These are phyloP conservation scores for Colletotrichum noveboracense DNA, from an alignment of 2,329 filamentous ascomycete species.

Conservation along the genomic window DNA sequence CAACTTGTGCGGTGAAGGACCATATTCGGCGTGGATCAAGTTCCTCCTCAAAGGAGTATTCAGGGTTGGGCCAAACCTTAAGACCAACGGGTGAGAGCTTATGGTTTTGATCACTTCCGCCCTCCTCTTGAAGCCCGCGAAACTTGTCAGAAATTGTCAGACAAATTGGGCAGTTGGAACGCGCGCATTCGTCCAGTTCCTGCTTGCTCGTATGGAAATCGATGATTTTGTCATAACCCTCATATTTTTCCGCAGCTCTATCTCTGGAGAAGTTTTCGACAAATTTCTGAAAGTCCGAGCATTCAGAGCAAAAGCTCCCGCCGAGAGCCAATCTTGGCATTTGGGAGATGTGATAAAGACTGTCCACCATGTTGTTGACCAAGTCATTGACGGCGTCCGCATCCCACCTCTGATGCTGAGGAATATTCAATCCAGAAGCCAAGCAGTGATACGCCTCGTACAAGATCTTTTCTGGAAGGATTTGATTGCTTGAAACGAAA, in stretches of 20 bases:
- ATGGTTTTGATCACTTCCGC: neutral
- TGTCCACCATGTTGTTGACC: fast-evolving
- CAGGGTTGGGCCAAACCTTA: no score
- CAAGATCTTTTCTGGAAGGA: neutral
- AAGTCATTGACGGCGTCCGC: neutral
- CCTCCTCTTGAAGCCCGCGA: fast-evolving
- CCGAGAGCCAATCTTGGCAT: neutral
- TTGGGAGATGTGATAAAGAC: fast-evolving
- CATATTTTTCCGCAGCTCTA: neutral
- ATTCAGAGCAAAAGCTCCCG: neutral
- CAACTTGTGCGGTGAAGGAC: fast-evolving
- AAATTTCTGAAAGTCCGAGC: no score
- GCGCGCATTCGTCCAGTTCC: neutral
- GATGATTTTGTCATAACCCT: fast-evolving
- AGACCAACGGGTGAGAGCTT: no score
- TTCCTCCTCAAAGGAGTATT: neutral
- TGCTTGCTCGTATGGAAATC: neutral
- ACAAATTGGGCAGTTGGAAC: neutral
- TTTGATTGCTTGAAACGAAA: neutral
- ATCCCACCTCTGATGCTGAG: neutral
- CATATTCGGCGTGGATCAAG: fast-evolving
- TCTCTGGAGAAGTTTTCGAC: fast-evolving
- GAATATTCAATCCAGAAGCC: fast-evolving
- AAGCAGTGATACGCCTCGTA: neutral
- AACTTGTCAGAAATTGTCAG: neutral